Conservation (phyloP, 805 yeast genomes). For the Metschnikowia proteae region DNA sequence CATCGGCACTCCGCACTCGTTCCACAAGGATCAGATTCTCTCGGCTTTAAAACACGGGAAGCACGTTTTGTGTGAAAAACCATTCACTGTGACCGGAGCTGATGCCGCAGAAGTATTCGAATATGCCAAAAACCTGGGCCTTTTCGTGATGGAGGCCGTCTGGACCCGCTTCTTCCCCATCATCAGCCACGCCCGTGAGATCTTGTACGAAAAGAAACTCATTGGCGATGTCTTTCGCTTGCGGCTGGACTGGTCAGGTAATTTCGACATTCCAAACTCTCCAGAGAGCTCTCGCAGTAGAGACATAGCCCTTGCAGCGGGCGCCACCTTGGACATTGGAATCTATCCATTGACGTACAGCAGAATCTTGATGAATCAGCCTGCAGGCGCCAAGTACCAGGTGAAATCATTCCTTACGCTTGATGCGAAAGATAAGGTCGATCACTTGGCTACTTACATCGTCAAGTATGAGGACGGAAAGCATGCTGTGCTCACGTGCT, state of each 20-base stretch:
- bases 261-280: conserved; percentile 30
- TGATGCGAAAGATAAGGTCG: conserved; percentile 37
- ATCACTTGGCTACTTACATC: conserved; percentile 36
- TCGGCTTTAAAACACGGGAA: conserved; percentile 42
- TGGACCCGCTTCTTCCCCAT: conserved; percentile 57
- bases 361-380: conserved; percentile 36
- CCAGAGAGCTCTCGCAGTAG: conserved; percentile 33
- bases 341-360: conserved; percentile 48
- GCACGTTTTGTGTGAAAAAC: conserved; percentile 55
- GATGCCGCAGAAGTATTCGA: conserved; percentile 42
- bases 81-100: conserved; percentile 45
- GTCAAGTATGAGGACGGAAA: conserved; percentile 38
- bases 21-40: conserved; percentile 45
- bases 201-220: conserved; percentile 37
- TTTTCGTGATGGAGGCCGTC: conserved; percentile 56
- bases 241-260: conserved; percentile 36
- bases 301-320: conserved; percentile 49
- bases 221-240: conserved; percentile 48
- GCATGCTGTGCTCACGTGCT: conserved; percentile 36
- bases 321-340: conserved; percentile 55
- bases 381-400: conserved; percentile 23
- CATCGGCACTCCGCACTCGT: conserved; percentile 52
- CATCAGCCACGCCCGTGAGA: conserved; percentile 29
- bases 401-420: conserved; percentile 33
- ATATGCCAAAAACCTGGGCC: conserved; percentile 41